Conservation (phyloP, 179 eudicot genomes). For the Amaranthus tricolor region DNA sequence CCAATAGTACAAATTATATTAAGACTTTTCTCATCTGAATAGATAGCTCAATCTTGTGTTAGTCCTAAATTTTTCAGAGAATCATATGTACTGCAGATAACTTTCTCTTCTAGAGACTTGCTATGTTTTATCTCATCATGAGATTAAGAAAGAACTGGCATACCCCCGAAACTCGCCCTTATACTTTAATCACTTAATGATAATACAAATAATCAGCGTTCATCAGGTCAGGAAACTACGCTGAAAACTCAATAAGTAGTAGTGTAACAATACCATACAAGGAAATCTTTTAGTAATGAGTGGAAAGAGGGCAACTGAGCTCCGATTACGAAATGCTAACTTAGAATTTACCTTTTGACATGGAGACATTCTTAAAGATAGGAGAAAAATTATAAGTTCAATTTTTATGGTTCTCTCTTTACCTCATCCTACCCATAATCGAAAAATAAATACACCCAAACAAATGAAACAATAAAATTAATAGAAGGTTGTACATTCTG, state of each 20-base stretch:
- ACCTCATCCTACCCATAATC: too few relatives aligned
- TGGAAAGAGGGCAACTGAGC: not conserved
- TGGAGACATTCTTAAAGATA: slow-evolving; percentile 65
- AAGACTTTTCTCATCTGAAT: too few relatives aligned
- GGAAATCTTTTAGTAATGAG: not conserved
- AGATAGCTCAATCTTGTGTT: not conserved
- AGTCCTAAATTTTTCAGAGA: not conserved
- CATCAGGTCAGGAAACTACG: not conserved
- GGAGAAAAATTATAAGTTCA: too few relatives aligned
- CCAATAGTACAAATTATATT: too few relatives aligned
- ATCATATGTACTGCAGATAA: not conserved
- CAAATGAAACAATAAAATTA: too few relatives aligned
- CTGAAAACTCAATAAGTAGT: not conserved
- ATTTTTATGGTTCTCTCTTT: too few relatives aligned
- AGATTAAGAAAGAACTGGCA: not conserved
- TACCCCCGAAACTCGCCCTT: not conserved
- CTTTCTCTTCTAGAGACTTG: not conserved
- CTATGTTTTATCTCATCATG: too few relatives aligned
- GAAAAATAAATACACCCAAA: too few relatives aligned
- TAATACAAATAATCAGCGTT: not conserved
- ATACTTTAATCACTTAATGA: not conserved
- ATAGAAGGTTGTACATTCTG: too few relatives aligned
- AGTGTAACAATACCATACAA: too few relatives aligned
- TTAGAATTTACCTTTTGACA: slow-evolving; percentile 63
- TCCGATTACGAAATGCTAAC: not conserved